Conservation (phyloP, 1,139 yeast genomes). For the Candida sp. region DNA sequence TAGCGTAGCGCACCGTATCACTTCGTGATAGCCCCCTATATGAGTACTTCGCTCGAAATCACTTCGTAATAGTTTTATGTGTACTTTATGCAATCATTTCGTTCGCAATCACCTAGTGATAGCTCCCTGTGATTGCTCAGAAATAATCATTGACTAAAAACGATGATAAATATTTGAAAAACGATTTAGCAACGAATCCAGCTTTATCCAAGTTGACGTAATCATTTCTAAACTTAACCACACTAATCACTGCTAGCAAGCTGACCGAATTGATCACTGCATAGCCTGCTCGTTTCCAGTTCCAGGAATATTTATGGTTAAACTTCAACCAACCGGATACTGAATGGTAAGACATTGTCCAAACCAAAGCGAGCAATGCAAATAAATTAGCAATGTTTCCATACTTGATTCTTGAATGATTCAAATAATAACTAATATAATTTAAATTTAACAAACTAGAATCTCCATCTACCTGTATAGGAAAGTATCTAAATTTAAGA, state of each 20-base stretch:
- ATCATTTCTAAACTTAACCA: slow-evolving; percentile 18
- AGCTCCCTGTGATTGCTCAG: background rate
- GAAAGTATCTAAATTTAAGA: slow-evolving; percentile 46
- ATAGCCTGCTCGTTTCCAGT: slow-evolving; percentile 35
- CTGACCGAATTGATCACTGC: slow-evolving; percentile 21
- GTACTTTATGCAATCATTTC: background rate
- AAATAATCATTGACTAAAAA: slow-evolving; percentile 2
- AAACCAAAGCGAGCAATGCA: slow-evolving; percentile 18
- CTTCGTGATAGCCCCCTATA: too few species aligned
- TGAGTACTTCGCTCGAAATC: too few species aligned
- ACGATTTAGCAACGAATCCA: slow-evolving; percentile 28
- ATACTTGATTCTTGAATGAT: slow-evolving; percentile 14
- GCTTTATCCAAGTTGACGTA: slow-evolving; percentile 11
- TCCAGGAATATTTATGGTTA: slow-evolving; percentile 21
- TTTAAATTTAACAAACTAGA: slow-evolving; percentile 54
- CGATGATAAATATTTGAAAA: slow-evolving; percentile 19
- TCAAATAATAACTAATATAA: slow-evolving; percentile 46
- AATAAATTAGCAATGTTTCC: slow-evolving; percentile 19
- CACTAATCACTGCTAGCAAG: slow-evolving; percentile 21
- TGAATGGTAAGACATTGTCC: slow-evolving; percentile 30
- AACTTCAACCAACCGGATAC: slow-evolving; percentile 34
- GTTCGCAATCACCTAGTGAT: background rate
- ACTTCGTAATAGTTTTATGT: too few species aligned
- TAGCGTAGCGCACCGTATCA: too few species aligned
- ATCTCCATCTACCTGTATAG: slow-evolving; percentile 60